These are phyloP conservation scores for Lanmaoa rubissima DNA, from an alignment of 768 basidiomycete species.

Conservation along the genomic window DNA sequence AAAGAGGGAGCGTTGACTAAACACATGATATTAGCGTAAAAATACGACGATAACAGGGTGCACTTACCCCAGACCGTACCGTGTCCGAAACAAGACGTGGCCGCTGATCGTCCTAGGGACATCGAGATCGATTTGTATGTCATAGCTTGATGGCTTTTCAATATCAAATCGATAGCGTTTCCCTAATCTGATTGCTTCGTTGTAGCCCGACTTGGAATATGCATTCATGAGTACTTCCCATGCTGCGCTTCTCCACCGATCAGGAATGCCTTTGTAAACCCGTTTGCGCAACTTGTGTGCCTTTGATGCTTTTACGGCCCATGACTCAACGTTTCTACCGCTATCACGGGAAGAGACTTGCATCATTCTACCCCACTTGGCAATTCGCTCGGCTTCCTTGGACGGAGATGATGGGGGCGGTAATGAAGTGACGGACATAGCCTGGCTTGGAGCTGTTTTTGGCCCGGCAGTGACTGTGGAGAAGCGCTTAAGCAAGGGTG, in stretches of 20 bases:
- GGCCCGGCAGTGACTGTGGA: conserved; percentile 45
- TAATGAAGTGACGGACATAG: conserved; percentile 45
- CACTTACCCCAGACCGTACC: conserved; percentile 93
- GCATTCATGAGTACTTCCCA: conserved; percentile 82
- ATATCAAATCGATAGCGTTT: conserved; percentile 59
- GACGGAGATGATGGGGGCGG: conserved; percentile 44
- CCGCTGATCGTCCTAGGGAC: conserved; percentile 95
- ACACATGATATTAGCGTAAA: conserved; percentile 9
- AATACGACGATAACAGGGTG: not conserved
- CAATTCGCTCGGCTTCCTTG: conserved; percentile 76
- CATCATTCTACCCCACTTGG: conserved; percentile 94
- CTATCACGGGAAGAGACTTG: conserved; percentile 61
- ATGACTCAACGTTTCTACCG: conserved; percentile 75
- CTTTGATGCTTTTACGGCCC: conserved; percentile 67
- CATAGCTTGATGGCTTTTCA: conserved; percentile 82
- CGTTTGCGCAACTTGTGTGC: conserved; percentile 68
- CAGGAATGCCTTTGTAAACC: conserved; percentile 94
- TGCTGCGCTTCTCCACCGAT: conserved; percentile 89
- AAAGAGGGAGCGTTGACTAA: conserved; percentile 90
- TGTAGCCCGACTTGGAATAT: conserved; percentile 45
- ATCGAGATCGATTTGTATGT: conserved; percentile 97
- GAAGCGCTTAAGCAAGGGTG: conserved; percentile 61
- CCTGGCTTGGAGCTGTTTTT: conserved; percentile 43
- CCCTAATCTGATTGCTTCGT: conserved; percentile 44
- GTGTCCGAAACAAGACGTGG: conserved; percentile 90